Evolutionary conservation across 106 monocot species (phyloP).

Genomic region (Dendrobium chrysotoxum): DNA sequence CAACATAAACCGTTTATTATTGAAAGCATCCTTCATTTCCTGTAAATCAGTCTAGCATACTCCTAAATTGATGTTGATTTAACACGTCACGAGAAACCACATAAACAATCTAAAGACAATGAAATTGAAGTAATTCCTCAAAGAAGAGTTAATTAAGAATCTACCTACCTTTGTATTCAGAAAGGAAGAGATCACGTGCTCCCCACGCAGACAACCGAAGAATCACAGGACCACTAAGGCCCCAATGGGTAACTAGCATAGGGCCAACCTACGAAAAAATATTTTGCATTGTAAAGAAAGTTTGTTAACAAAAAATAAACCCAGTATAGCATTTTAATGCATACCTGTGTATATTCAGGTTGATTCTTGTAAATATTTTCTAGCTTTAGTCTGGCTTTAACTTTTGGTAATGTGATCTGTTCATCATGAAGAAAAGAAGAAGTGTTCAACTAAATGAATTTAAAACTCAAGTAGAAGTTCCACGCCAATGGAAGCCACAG

Average conservation of each 20-base stretch:
- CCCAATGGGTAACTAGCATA: conserved; percentile 97
- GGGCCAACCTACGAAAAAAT: conserved; percentile 54
- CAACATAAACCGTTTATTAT: not conserved
- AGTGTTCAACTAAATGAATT: conserved; percentile 1
- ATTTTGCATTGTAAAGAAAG: not conserved
- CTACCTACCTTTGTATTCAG: conserved; percentile 64
- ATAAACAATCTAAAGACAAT: not conserved
- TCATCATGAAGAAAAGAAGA: conserved; percentile 10
- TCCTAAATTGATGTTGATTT: not conserved
- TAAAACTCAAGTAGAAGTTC: not conserved
- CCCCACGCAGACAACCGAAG: conserved; percentile 97
- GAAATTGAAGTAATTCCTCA: not conserved
- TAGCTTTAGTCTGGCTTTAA: conserved; percentile 75
- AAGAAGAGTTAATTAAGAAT: not conserved
- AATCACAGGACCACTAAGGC: conserved; percentile 93
- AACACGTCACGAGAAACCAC: not conserved
- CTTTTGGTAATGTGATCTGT: conserved; percentile 80
- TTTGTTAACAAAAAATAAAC: not conserved
- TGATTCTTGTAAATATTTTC: conserved; percentile 38
- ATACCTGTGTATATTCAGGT: conserved; percentile 73
- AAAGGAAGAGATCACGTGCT: conserved; percentile 71
- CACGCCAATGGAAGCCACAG: not conserved
- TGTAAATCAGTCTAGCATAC: not conserved
- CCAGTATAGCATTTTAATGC: conserved; percentile 6
- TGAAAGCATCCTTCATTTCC: not conserved